Evolutionary conservation across 768 basidiomycete species (phyloP).

Genomic region (Tulasnella calospora): DNA sequence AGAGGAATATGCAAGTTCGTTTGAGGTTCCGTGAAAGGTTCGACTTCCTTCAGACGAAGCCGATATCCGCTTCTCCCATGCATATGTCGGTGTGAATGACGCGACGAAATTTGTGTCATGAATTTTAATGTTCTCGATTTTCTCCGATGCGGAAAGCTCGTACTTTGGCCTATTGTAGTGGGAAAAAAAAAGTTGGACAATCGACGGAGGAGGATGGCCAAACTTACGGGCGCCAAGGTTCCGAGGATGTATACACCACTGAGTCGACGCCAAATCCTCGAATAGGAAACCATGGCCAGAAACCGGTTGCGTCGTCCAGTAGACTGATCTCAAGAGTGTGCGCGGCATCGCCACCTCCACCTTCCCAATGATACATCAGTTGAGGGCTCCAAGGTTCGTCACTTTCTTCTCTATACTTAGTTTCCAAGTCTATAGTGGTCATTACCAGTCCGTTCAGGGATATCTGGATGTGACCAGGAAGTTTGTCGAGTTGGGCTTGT

Average conservation of each 20-base stretch:
- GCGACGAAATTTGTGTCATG: not conserved
- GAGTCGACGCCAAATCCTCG: not conserved
- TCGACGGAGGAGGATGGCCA: not conserved
- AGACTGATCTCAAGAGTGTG: not conserved
- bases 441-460: not conserved
- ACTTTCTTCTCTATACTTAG: not conserved
- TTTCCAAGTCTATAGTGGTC: not conserved
- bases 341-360: not conserved
- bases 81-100: not conserved
- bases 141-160: not conserved
- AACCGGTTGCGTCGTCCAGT: not conserved
- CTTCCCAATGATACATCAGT: not conserved
- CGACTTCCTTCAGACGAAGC: not conserved
- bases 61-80: not conserved
- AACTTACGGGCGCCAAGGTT: not conserved
- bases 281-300: not conserved
- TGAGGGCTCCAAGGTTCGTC: not conserved
- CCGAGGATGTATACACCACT: not conserved
- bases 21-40: not conserved
- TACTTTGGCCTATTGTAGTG: not conserved
- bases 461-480: not conserved
- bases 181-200: not conserved
- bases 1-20: not conserved
- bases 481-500: not conserved
- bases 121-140: not conserved